Evolutionary conservation across 768 basidiomycete genomes (phyloP).

Genomic region (Leccinum fibrillosum): DNA sequence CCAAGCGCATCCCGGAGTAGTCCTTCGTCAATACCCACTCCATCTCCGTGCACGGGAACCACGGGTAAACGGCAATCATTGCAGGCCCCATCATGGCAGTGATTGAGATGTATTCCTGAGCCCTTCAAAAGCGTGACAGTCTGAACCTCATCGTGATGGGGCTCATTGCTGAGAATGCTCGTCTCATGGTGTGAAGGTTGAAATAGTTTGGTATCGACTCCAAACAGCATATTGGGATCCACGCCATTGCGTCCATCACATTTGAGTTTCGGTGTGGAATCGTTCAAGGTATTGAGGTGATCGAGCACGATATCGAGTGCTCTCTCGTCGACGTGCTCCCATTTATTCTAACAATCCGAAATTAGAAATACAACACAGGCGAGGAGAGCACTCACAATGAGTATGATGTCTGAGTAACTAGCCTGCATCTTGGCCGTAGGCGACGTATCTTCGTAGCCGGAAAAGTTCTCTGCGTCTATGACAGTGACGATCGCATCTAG

Average conservation of each 20-base stretch:
- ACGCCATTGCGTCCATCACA: slow-evolving; percentile 64
- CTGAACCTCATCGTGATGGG: slow-evolving; percentile 84
- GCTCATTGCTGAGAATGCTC: slow-evolving; percentile 15
- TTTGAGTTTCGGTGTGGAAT: slow-evolving; percentile 80
- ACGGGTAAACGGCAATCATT: background rate
- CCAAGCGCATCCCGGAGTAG: slow-evolving; percentile 46
- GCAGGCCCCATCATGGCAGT: slow-evolving; percentile 10
- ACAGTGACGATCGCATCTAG: slow-evolving; percentile 92
- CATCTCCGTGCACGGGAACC: background rate
- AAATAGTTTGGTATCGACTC: slow-evolving; percentile 84
- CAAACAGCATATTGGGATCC: slow-evolving; percentile 79
- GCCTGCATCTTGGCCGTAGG: slow-evolving; percentile 93
- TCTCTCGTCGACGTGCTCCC: slow-evolving; percentile 79
- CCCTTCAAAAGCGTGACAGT: slow-evolving; percentile 63
- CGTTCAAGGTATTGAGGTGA: slow-evolving; percentile 86
- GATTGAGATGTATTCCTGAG: slow-evolving; percentile 11
- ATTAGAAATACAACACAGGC: background rate
- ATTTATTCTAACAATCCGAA: slow-evolving; percentile 65
- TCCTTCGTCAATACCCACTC: slow-evolving; percentile 27
- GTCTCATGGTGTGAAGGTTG: slow-evolving; percentile 16
- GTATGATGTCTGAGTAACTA: slow-evolving; percentile 89
- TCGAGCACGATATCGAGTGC: slow-evolving; percentile 81
- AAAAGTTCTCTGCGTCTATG: slow-evolving; percentile 87
- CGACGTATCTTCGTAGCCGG: slow-evolving; percentile 88
- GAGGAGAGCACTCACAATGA: slow-evolving; percentile 57